Evolutionary conservation across 176 grass and related monocot genomes (phyloP), one percentile per base, ranked within the genome.

Genomic region (Ensete glaucum): DNA sequence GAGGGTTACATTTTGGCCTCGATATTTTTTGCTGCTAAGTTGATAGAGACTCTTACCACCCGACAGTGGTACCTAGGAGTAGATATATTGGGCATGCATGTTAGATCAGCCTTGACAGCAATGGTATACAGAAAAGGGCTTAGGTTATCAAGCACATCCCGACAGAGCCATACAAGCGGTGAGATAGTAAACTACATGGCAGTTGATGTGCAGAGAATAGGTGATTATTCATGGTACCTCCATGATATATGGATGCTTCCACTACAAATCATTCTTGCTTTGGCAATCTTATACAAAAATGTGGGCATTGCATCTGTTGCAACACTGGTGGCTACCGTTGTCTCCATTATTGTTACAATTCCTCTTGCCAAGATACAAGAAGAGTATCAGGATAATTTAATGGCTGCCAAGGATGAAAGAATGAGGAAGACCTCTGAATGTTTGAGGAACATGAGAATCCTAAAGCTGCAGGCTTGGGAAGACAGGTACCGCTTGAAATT

Each of bases 121-220:
- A 99, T 99, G 95, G 88, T 99, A 62, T 99, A 88, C 64, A 77
- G 88, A 57, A 99, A 99, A 84, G 95, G 95, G 52, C 95, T 99
- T 21, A 89, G 84, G 60, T 82, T 99, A 23, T 90, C 95, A 0
- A 93, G 90, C 73, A 67, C 82, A 75, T 83, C 95, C 8, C 81
- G 88, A 19, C 95, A 94, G 68, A 99, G 85, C 73, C 95, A 94
- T 23, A 85, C 95, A 0, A 99, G 90, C 64, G 95, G 95, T 69
- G 95, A 99, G 88, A 89, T 99, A 83, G 86, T 94, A 75, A 99
- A 99, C 83, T 99, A 99, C 82, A 99, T 99, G 90, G 95, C 95
- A 4, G 88, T 99, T 54, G 95, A 99, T 78, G 95, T 99, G 84
- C 95, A 99, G 77, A 84, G 95, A 67, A 86, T 98, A 68, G 95